Evolutionary conservation across 2,329 filamentous ascomycete genomes (phyloP).

Genomic region (Aureobasidium sp.): DNA sequence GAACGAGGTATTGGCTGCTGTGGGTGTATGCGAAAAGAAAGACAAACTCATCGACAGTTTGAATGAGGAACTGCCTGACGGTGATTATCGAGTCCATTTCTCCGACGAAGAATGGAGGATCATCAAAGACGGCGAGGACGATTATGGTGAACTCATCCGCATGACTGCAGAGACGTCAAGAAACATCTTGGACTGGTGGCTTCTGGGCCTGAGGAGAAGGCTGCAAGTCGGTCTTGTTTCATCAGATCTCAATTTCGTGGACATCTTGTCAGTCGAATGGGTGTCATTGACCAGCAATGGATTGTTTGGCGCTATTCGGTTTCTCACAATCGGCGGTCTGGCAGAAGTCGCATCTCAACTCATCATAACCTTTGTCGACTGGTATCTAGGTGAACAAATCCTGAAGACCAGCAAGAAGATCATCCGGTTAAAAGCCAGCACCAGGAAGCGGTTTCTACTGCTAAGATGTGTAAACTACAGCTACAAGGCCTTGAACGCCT

Average conservation of each 20-base stretch:
- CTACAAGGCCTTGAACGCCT: background rate
- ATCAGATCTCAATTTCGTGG: background rate
- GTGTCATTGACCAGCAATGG: background rate
- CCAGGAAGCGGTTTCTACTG: background rate
- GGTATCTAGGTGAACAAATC: background rate
- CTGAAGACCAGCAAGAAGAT: background rate
- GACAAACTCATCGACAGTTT: constrained; percentile 7
- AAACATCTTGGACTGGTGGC: constrained; percentile 12
- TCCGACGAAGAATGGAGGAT: constrained; percentile 1
- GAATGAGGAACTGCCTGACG: background rate
- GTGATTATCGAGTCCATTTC: background rate
- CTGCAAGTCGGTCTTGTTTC: constrained; percentile 11
- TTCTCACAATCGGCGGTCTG: background rate
- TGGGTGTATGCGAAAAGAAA: constrained; percentile 38
- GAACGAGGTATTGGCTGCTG: constrained; percentile 39
- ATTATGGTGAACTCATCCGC: constrained; percentile 10
- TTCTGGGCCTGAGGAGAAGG: constrained; percentile 9
- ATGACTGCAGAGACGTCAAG: constrained; percentile 6
- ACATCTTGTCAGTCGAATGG: background rate
- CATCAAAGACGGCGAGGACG: constrained; percentile 12
- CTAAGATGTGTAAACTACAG: background rate
- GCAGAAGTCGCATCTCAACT: constrained; percentile 1
- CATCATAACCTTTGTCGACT: background rate
- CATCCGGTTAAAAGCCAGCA: background rate
- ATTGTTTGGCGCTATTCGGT: background rate